A percentile compares a stretch with the other conserved stretches of the same genome.
Conservation (phyloP, 192 early-diverging fungal species). For the Phlyctochytrium arcticum region DNA sequence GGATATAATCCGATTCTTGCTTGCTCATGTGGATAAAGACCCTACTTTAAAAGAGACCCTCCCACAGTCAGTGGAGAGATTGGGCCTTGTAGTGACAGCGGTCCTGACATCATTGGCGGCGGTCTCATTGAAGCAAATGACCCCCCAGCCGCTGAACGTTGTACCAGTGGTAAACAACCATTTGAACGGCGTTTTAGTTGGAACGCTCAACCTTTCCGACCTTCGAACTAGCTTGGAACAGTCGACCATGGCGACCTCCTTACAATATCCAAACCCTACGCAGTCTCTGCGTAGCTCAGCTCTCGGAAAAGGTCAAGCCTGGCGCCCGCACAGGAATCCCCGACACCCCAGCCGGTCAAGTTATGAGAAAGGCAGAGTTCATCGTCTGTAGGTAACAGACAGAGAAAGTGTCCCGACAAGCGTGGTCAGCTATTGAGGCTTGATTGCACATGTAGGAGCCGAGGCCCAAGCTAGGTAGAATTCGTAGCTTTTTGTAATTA, state of each 20-base stretch:
- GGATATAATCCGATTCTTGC: neutral
- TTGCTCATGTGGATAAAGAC: neutral
- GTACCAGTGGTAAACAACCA: slow-evolving; percentile 24
- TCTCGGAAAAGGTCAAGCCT: slow-evolving; percentile 7
- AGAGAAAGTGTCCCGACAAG: slow-evolving; percentile 7
- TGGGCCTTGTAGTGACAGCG: neutral
- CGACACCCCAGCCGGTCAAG: neutral
- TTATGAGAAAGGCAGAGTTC: slow-evolving; percentile 4
- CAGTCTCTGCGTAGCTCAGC: slow-evolving; percentile 18
- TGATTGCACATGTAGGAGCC: neutral
- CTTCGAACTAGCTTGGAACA: slow-evolving; percentile 6
- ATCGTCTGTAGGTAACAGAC: slow-evolving; percentile 21
- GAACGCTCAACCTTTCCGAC: slow-evolving; percentile 23
- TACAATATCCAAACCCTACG: neutral
- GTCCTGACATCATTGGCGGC: neutral
- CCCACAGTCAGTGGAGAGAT: neutral
- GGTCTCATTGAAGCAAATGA: slow-evolving; percentile 4
- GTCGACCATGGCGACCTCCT: slow-evolving; percentile 5
- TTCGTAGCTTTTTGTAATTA: no score
- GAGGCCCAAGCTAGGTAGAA: no score
- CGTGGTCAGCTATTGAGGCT: slow-evolving; percentile 4
- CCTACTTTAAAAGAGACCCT: neutral
- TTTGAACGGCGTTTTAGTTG: slow-evolving; percentile 7
- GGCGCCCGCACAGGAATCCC: neutral
- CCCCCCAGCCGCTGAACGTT: slow-evolving; percentile 6